Base-by-base conservation (phyloP, 768 basidiomycete species). In the Rhodotorula paludigena region DNA sequence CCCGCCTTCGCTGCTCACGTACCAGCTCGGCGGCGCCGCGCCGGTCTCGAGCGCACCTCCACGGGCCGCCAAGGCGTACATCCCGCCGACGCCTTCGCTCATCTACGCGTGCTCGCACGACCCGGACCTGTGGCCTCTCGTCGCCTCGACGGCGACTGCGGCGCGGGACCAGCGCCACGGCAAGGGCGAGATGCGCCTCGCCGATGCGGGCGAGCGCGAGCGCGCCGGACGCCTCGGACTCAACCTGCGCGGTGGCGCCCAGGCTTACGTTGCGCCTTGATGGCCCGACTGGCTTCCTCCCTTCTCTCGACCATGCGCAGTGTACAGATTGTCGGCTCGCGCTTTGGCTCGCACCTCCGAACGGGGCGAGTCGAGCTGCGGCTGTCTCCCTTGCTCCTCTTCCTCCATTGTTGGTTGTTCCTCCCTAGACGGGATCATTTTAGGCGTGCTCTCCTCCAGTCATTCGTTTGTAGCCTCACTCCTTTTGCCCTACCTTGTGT, bases 81-180 rank as follows among this genome's bases (percentile, higher is more conserved):
- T n/a, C 21, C 25, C 61, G 15, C 61, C 61, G 25, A 38, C 61
- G 16, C 61, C 61, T 3, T 45, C 30, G 12, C 47, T 56, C 47
- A 57, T 64, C 36, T 47, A 51, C 39, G 55, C 63, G 20, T 35
- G 48, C 38, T 45, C 63, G 30, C 63, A 49, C 55, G 54, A 56
- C 36, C 55, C 45, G n/a, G 54, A 64, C 63, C 48, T 57, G 15
- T 64, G 63, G 55, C 56, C 63, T 20, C 3, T 56, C 20, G 48
- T 64, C 47, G 32, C 38, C 15, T 23, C 55, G 28, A 51, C 47
- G 21, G 55, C 55, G 1, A 21, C 35, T n/a, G 39, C 55, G n/a
- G 35, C 62, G 32, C 21, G 23, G 33, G 16, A 15, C 5, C 16
- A 42, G 33, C 35, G 35, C 12, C 21, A 25, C 21, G 18, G 32